A percentile compares a stretch with the other conserved stretches of the same genome.
These are phyloP conservation scores for Panicum miliaceum DNA, from an alignment of 176 grass and related monocot species.

Conservation along the genomic window DNA sequence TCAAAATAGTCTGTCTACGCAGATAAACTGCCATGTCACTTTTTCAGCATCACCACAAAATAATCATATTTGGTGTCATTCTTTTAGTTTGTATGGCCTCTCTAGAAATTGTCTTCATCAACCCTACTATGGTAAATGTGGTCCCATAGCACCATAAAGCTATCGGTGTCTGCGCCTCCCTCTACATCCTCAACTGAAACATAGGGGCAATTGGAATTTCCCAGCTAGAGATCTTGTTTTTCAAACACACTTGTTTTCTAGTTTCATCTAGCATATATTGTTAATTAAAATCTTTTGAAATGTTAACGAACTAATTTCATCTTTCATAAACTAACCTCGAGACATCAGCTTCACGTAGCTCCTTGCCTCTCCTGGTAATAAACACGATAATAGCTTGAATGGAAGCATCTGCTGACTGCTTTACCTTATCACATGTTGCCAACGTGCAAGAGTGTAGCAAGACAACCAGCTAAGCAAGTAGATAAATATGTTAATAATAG, in stretches of 20 bases:
- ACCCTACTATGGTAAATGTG: conserved; percentile 5
- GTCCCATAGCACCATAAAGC: neutral
- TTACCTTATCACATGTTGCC: conserved; percentile 90
- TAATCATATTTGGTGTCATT: neutral
- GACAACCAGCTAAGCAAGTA: conserved; percentile 68
- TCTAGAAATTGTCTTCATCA: conserved; percentile 1
- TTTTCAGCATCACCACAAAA: conserved; percentile 21
- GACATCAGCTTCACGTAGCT: conserved; percentile 83
- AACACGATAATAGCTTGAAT: conserved; percentile 92
- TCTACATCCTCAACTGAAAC: conserved; percentile 16
- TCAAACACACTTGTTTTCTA: neutral
- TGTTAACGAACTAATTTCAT: conserved; percentile 23
- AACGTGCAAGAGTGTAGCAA: conserved; percentile 79
- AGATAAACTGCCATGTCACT: conserved; percentile 16
- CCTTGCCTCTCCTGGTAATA: conserved; percentile 88
- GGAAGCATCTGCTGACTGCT: conserved; percentile 96
- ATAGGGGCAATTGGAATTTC: conserved; percentile 1
- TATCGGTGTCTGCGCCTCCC: neutral
- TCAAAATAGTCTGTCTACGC: conserved; percentile 5
- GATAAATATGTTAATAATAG: conserved; percentile 32
- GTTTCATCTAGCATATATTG: conserved; percentile 27
- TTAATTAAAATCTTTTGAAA: conserved; percentile 20
- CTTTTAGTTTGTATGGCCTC: neutral
- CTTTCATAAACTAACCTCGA: conserved; percentile 64
- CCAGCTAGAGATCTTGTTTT: conserved; percentile 21